phyloP scores from a whole-genome alignment of 371 early-diverging fungal species.

The Saksenaea vasiformis region DNA sequence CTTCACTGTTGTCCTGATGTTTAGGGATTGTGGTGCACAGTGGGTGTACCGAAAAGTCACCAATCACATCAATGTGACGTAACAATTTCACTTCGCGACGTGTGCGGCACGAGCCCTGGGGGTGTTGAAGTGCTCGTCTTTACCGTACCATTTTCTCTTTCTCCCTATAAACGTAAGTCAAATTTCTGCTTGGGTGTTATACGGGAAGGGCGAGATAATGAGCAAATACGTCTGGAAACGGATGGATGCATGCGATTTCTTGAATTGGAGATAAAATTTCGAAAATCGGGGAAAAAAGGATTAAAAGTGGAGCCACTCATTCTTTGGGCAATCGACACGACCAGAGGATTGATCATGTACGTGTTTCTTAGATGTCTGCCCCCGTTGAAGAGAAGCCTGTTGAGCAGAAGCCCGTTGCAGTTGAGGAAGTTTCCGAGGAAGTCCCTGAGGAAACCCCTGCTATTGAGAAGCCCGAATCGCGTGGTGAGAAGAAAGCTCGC shows the following conservation, averaged over 20 bases:
- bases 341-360: background rate
- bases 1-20: too few relatives aligned
- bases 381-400: slow-evolving; percentile 31
- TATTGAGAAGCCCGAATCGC: slow-evolving; percentile 62
- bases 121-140: background rate
- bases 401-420: slow-evolving; percentile 24
- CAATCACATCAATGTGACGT: background rate
- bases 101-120: background rate
- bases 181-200: background rate
- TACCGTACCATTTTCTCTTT: slow-evolving; percentile 7
- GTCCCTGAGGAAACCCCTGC: slow-evolving; percentile 27
- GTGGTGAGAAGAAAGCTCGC: slow-evolving; percentile 95
- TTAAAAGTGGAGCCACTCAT: background rate
- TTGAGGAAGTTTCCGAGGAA: slow-evolving; percentile 25
- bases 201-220: slow-evolving; percentile 5
- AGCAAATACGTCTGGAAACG: slow-evolving; percentile 11
- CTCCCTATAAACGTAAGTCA: slow-evolving; percentile 8
- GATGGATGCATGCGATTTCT: slow-evolving; percentile 14
- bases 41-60: too few relatives aligned
- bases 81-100: background rate
- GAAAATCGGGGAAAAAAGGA: background rate
- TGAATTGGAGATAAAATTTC: background rate
- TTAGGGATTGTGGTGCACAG: too few relatives aligned
- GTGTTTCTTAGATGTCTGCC: slow-evolving; percentile 29
- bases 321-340: background rate